Evolutionary conservation across 2,329 filamentous ascomycete species (phyloP).

Genomic region (Aspergillus fumigatiaffinis): DNA sequence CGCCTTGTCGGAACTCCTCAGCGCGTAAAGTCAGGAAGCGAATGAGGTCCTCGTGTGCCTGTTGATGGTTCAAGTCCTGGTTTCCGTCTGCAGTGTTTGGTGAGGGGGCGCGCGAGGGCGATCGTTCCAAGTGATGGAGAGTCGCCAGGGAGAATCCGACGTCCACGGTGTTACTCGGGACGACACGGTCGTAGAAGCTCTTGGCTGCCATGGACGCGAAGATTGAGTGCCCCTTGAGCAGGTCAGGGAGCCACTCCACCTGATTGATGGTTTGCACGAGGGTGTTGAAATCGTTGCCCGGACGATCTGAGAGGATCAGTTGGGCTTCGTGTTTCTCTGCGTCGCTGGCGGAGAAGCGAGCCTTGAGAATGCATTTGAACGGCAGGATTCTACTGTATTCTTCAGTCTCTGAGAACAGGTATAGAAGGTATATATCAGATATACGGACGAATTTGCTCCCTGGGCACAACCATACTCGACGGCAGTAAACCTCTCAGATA

Average conservation of each 20-base stretch:
- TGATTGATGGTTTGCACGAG: not conserved
- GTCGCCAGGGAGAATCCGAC: not conserved
- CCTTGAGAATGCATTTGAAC: too few species aligned
- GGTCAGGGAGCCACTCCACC: too few species aligned
- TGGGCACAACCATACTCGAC: not conserved
- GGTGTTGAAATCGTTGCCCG: not conserved
- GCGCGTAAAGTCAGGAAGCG: not conserved
- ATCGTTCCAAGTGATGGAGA: not conserved
- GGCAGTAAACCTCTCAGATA: not conserved
- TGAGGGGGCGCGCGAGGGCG: not conserved
- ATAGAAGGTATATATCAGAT: too few species aligned
- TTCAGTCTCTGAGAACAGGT: too few species aligned
- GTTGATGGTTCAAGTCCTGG: not conserved
- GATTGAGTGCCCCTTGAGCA: too few species aligned
- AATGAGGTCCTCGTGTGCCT: not conserved
- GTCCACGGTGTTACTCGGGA: not conserved
- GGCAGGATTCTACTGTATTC: too few species aligned
- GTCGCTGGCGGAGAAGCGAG: too few species aligned
- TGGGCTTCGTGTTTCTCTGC: not conserved
- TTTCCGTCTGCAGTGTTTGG: not conserved
- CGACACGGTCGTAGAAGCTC: not conserved
- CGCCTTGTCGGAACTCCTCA: too few species aligned
- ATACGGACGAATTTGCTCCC: not conserved
- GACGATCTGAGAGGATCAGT: not conserved
- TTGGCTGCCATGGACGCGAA: not conserved